Base-by-base conservation (phyloP, 2,329 filamentous ascomycete genomes). In the Penicillium palitans region DNA sequence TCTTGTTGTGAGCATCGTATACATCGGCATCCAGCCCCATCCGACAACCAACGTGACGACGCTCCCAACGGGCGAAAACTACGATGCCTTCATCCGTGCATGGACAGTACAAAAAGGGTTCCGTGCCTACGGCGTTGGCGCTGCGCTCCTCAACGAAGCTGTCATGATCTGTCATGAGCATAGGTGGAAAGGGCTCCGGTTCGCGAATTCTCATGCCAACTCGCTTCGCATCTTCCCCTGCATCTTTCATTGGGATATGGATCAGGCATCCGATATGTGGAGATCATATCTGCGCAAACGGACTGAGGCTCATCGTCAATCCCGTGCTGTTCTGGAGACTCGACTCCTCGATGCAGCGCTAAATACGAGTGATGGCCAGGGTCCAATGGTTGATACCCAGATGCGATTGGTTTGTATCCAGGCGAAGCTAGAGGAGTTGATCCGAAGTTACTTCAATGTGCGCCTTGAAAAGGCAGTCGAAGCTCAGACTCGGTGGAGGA, bases 201-300 rank as follows among this genome's bases (percentile, higher is more conserved):
- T 96, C 72, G 90, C 89, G 7, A 78, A 81, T 52, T 85, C 90
- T 63, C 91, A 96, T 79, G 91, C 90, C 45, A 91, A 93, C 82
- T 86, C 87, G 62, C 76, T 76, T 59, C 82, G 84, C 72, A 72
- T 91, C 3, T 73, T 91, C 52, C 86, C 87, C 15, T 77, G 78
- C 13, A 9, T 25, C 7, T 54, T 54, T n/a, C 31, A 48, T 31
- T 3, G 2, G 2, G 25, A 54, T 2, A 54, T 54, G 42, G 52
- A 54, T 15, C 21, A 37, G 10, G 40, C 1, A 3, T 37, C 12
- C 1, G 21, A 31, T 7, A 35, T 53, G 40, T 53, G 40, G 40
- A 27, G 21, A 12, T 53, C 51, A 4, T 53, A 53, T n/a, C 40
- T 53, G 31, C 40, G 40, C 21, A 45, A 33, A 12, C 40, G 51